phyloP scores from a whole-genome alignment of 176 grass and related monocot species.

The Areca catechu region DNA sequence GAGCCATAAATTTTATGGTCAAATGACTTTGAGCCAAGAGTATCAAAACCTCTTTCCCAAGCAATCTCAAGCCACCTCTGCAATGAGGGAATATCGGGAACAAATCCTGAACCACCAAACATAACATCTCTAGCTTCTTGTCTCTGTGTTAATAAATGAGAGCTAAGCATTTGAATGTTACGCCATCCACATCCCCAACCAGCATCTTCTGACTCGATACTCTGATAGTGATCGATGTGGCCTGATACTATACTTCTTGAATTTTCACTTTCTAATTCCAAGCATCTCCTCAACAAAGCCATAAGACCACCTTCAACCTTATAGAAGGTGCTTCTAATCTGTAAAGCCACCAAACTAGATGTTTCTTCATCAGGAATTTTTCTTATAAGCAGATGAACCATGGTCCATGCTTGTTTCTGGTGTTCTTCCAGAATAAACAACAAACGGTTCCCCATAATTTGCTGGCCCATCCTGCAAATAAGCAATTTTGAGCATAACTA shows the following conservation, averaged over 20 bases:
- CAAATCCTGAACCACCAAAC: constrained; percentile 70
- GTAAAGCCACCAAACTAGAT: constrained; percentile 29
- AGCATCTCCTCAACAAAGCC: constrained; percentile 44
- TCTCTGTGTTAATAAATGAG: constrained; percentile 60
- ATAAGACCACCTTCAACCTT: constrained; percentile 54
- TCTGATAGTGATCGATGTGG: constrained; percentile 72
- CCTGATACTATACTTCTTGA: constrained; percentile 56
- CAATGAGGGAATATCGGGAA: constrained; percentile 85
- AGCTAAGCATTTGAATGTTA: constrained; percentile 89
- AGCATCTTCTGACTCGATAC: constrained; percentile 51
- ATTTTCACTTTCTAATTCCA: constrained; percentile 44
- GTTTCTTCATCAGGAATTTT: constrained; percentile 31
- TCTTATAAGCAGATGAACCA: background rate
- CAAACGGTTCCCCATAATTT: constrained; percentile 1
- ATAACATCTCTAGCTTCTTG: constrained; percentile 42
- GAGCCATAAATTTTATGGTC: constrained; percentile 55
- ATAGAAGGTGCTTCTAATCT: constrained; percentile 42
- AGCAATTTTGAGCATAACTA: constrained; percentile 1
- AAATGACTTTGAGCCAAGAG: constrained; percentile 43
- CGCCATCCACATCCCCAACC: constrained; percentile 99
- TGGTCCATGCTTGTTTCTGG: constrained; percentile 26
- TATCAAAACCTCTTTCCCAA: constrained; percentile 69
- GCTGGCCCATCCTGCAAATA: constrained; percentile 35
- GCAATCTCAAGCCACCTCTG: constrained; percentile 96
- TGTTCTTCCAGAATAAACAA: constrained; percentile 15